Evolutionary conservation across 805 yeast species (phyloP).

Genomic region (Blastobotrys muscicola): DNA sequence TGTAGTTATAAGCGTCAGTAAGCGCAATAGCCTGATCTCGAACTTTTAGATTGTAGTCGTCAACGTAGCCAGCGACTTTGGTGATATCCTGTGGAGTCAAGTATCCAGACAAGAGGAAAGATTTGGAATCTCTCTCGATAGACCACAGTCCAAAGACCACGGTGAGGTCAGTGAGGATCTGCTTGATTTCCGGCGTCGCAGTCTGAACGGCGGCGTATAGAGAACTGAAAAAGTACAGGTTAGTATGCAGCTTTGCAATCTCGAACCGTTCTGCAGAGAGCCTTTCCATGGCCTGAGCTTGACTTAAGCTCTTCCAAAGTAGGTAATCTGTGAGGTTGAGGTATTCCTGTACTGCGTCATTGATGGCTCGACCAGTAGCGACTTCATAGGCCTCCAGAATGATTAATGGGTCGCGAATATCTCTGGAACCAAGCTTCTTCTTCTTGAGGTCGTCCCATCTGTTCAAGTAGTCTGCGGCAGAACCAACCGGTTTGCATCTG

Average conservation of each 20-base stretch:
- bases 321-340: conserved; percentile 31
- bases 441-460: conserved; percentile 12
- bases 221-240: conserved; percentile 28
- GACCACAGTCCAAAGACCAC: conserved; percentile 51
- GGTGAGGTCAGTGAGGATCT: conserved; percentile 45
- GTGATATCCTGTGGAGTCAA: conserved; percentile 9
- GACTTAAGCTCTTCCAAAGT: conserved; percentile 19
- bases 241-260: conserved; percentile 31
- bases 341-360: conserved; percentile 26
- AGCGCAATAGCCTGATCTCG: conserved; percentile 62
- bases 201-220: conserved; percentile 28
- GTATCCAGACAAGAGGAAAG: background rate
- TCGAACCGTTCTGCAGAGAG: conserved; percentile 33
- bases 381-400: conserved; percentile 30
- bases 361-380: conserved; percentile 26
- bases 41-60: conserved; percentile 20
- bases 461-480: conserved; percentile 37
- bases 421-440: conserved; percentile 17
- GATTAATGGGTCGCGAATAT: conserved; percentile 20
- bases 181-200: conserved; percentile 35
- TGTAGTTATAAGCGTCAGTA: conserved; percentile 71
- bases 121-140: conserved; percentile 19
- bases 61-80: conserved; percentile 14
- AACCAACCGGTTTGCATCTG: conserved; percentile 38
- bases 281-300: conserved; percentile 30